phyloP scores from a whole-genome alignment of 78 protist species.

The Dictyostelium discoideum region DNA sequence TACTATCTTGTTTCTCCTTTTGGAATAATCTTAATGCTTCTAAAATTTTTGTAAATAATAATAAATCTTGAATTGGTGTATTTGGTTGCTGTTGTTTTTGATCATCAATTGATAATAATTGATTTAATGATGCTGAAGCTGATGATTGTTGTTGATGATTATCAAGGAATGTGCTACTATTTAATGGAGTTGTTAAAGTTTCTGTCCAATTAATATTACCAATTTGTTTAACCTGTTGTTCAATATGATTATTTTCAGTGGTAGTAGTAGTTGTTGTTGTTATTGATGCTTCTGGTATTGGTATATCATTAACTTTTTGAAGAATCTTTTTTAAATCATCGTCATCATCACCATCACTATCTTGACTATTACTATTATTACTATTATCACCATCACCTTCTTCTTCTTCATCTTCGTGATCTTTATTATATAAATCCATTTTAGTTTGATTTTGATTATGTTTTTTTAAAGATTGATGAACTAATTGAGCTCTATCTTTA shows the following conservation, averaged over 20 bases:
- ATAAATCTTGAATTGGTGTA: conserved; percentile 71
- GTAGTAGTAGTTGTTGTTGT: not conserved
- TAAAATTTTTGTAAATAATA: conserved; percentile 48
- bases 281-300: not conserved
- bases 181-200: conserved; percentile 33
- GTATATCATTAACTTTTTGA: not conserved
- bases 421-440: not conserved
- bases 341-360: not conserved
- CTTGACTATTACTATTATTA: not conserved
- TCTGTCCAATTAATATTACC: conserved; percentile 61
- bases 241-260: not conserved
- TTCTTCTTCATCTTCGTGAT: not conserved
- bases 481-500: conserved; percentile 54
- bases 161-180: not conserved
- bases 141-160: conserved; percentile 4
- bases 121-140: not conserved
- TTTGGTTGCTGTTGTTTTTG: not conserved
- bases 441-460: not conserved
- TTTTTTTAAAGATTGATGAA: not conserved
- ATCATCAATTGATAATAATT: not conserved
- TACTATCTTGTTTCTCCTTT: conserved; percentile 32
- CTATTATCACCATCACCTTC: not conserved
- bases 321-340: not conserved
- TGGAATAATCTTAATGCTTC: conserved; percentile 75
- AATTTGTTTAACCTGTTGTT: not conserved